A percentile compares a stretch with the other conserved stretches of the same genome.
Conservation (phyloP, 2,329 filamentous ascomycete genomes). For the Ploettnerulaceae sp. region DNA sequence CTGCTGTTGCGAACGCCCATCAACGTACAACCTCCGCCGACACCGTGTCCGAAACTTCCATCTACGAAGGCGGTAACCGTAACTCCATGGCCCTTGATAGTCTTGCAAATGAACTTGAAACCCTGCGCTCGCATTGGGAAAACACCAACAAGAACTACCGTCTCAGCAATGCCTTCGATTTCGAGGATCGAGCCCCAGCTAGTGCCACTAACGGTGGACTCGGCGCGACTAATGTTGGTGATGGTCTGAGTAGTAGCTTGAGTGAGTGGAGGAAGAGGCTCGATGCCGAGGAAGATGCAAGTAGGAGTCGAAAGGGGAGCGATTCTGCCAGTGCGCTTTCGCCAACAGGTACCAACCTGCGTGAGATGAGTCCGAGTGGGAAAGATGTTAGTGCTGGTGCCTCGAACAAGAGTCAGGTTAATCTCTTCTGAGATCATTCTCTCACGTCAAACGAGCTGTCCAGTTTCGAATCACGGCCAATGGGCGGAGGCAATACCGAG, state of each 20-base stretch:
- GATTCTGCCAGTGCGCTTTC: slow-evolving; percentile 5
- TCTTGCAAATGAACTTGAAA: slow-evolving; percentile 86
- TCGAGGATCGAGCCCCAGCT: slow-evolving; percentile 41
- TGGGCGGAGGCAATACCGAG: no score
- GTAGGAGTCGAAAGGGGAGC: slow-evolving; percentile 24
- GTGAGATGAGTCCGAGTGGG: slow-evolving; percentile 31
- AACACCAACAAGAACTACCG: slow-evolving; percentile 93
- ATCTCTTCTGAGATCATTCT: slow-evolving; percentile 20
- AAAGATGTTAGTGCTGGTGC: slow-evolving; percentile 19
- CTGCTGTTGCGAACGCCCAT: slow-evolving; percentile 36
- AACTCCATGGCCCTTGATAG: slow-evolving; percentile 77
- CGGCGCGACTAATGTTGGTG: slow-evolving; percentile 41
- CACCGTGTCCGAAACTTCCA: slow-evolving; percentile 56
- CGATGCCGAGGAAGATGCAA: slow-evolving; percentile 44
- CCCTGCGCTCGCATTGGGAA: slow-evolving; percentile 88
- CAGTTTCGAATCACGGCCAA: no score
- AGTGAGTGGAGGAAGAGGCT: slow-evolving; percentile 77
- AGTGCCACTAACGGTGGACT: slow-evolving; percentile 37
- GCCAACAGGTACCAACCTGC: slow-evolving; percentile 12
- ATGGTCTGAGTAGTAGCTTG: slow-evolving; percentile 64
- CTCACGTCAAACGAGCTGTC: no score
- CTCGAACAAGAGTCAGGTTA: slow-evolving; percentile 17
- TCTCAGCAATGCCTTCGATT: slow-evolving; percentile 83
- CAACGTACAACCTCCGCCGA: slow-evolving; percentile 40
- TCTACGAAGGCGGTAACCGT: slow-evolving; percentile 47